Base-by-base conservation (phyloP, 2,329 filamentous ascomycete species). In the Diaporthe amygdali region DNA sequence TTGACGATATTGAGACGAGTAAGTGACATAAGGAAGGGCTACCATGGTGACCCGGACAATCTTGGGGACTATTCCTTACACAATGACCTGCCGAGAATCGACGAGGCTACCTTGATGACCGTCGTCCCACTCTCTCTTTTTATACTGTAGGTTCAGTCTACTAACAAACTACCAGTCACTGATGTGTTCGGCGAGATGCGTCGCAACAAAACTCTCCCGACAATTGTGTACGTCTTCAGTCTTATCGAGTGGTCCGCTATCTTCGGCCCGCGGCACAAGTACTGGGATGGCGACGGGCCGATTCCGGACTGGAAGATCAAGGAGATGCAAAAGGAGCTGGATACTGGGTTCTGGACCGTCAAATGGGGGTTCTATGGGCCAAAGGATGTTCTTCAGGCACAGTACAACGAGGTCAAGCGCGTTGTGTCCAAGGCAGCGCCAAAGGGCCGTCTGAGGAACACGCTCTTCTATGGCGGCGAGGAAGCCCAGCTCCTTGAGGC, bases 181-280 rank as follows among this genome's bases (percentile, higher is more conserved):
- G 83, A 87, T 67, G 76, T 81, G 0, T 85, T 86, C 56, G 81
- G 83, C 4, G 80, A 81, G 39, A 76, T 87, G 75, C 80, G 83
- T 27, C 80, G 84, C 22, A 81, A 84, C 68, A 83, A 83, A 1
- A 78, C 82, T 6, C 74, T 86, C 14, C 82, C 83, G 0, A 82
- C 80, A 51, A 81, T 82, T 22, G 81, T 84, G 32, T 85, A 85
- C 73, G 82, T 85, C 15, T 83, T 82, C 69, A 84, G 84, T 59
- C 75, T 86, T 27, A 81, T 82, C n/a, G 84, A 86, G 74, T 84
- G 82, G 80, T 77, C 84, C 2, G 81, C 82, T 22, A 82, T 86
- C 76, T 77, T 81, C 61, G 84, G 82, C 6, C 78, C 80, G 59
- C 79, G 84, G 7, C 81, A 82, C 66, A 82, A 85, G 10, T 81